phyloP scores from a whole-genome alignment of 441 rosid species.

The Macaranga tanarius region DNA sequence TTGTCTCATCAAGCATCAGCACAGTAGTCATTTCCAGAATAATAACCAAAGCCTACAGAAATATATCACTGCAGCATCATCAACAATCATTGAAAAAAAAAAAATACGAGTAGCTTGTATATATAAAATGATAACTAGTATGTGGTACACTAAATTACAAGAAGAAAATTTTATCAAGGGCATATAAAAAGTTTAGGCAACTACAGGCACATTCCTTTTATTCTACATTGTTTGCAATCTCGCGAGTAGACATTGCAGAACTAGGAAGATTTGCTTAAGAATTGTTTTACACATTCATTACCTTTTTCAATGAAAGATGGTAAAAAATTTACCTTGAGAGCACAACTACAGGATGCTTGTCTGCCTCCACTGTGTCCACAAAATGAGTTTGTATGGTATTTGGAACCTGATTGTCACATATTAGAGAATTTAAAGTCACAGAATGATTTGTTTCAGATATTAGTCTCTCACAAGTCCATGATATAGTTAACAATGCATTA shows the following conservation, averaged over 20 bases:
- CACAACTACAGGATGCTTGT: slow-evolving; percentile 74
- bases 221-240: not conserved
- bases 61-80: not conserved
- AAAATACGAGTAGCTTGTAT: not conserved
- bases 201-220: not conserved
- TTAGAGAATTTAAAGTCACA: slow-evolving; percentile 6
- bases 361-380: slow-evolving; percentile 56
- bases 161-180: not conserved
- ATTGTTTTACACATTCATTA: not conserved
- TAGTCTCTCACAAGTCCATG: slow-evolving; percentile 8
- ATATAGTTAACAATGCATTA: not conserved
- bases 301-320: slow-evolving; percentile 11
- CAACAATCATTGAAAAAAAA: not conserved
- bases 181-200: not conserved
- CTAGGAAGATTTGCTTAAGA: not conserved
- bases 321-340: slow-evolving; percentile 61
- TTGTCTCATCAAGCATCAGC: not conserved
- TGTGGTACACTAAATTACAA: slow-evolving; percentile 1
- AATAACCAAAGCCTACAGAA: not conserved
- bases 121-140: not conserved
- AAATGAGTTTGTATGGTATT: slow-evolving; percentile 70
- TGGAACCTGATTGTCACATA: slow-evolving; percentile 64
- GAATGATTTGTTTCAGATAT: slow-evolving; percentile 10
- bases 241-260: slow-evolving; percentile 10
- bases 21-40: slow-evolving; percentile 1